These are phyloP conservation scores for Corymbia maculata DNA, from an alignment of 345 rosid species.

Conservation along the genomic window DNA sequence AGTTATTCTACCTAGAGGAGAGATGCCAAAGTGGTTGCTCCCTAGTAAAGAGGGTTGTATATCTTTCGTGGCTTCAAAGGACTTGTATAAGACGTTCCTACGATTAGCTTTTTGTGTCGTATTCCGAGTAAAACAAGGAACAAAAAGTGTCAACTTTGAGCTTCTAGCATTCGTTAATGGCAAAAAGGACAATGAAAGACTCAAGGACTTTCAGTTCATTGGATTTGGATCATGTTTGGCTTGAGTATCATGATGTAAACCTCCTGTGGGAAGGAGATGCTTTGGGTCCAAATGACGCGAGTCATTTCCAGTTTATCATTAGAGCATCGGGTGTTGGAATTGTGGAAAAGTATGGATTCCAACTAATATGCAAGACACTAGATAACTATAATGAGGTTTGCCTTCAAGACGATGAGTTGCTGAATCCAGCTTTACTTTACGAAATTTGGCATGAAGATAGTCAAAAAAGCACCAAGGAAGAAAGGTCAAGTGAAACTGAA, in stretches of 20 bases:
- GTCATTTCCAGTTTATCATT: not conserved
- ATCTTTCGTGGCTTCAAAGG: not conserved
- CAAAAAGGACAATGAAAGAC: not conserved
- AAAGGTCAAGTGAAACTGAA: not conserved
- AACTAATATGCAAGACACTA: not conserved
- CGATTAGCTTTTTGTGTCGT: not conserved
- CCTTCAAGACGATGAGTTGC: not conserved
- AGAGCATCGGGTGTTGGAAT: not conserved
- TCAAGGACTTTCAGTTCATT: no score
- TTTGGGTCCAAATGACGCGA: not conserved
- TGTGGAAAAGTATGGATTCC: not conserved
- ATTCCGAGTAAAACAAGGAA: not conserved
- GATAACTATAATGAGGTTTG: not conserved
- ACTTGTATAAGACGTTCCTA: not conserved
- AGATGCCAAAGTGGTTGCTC: not conserved
- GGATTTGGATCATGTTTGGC: not conserved
- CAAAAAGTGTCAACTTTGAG: fast-evolving
- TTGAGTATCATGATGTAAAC: not conserved
- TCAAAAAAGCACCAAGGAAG: not conserved
- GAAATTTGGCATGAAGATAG: not conserved
- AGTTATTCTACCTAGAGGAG: not conserved
- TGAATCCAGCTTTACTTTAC: not conserved
- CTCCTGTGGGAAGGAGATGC: not conserved
- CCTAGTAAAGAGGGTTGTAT: not conserved
- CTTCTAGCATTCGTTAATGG: not conserved